Base-by-base conservation (phyloP, 1,139 yeast species). In the Candida sanyaensis region DNA sequence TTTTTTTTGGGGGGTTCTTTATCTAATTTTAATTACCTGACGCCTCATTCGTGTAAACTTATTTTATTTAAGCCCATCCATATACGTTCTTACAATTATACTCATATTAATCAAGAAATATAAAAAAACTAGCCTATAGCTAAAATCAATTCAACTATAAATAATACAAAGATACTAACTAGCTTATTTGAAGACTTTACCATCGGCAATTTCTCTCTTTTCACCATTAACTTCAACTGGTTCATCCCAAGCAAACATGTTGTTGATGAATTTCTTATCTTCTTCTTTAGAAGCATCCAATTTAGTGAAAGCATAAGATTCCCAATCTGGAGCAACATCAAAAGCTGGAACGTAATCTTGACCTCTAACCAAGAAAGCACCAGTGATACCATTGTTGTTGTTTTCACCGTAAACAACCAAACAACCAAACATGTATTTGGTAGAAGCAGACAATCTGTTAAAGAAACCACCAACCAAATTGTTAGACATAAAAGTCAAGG, bases 251-350 rank as follows among this genome's bases (percentile, higher is more conserved):
- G 78, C 78, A 58, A 73, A 68, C 79, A 75, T 73, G 69, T 75
- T 75, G 68, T 75, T 61, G 56, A 74, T 55, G 59, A 72, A 75
- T 55, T 68, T 64, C 62, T 65, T 64, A 65, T 57, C 63, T 53
- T 69, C 73, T 50, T 62, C 67, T 48, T 63, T 61, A 47, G 69
- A 56, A 51, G 63, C 70, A 56, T 74, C 78, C 61, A 75, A 66
- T 64, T 70, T 73, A 61, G 69, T 62, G 75, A 63, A 75, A 37
- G 61, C 54, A 60, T 75, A 75, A 51, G 79, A 73, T 78, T 93
- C 98, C 96, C 96, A 90, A 78, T 93, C 99, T 75, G 99, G 98
- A 66, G 98, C 99, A 71, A 93, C 98, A 59, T 93, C 88, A 66
- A 93, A 90, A 58, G 97, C 99, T 70, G 97, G 96, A 51, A 61